Conservation (phyloP, 2,329 filamentous ascomycete species). For the Venturia nashicola region DNA sequence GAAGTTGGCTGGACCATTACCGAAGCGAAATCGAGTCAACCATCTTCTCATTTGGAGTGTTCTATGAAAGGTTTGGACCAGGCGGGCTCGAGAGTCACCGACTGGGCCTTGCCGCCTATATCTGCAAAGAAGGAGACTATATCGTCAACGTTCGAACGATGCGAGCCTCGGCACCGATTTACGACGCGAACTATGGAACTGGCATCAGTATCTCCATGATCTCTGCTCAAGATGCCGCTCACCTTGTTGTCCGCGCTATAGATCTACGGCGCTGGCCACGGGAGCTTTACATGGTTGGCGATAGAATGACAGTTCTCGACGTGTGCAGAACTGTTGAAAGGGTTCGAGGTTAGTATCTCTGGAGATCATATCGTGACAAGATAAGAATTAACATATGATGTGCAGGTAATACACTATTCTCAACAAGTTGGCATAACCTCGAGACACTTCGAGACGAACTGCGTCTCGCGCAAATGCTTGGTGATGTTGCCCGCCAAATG, state of each 20-base stretch:
- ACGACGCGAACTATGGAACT: conserved; percentile 35
- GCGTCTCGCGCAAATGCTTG: conserved; percentile 23
- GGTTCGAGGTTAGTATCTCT: conserved; percentile 22
- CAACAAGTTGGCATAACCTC: not conserved
- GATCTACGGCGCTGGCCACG: conserved; percentile 54
- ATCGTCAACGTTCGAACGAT: conserved; percentile 49
- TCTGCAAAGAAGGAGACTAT: conserved; percentile 49
- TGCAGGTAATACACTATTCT: not conserved
- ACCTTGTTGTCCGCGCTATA: conserved; percentile 58
- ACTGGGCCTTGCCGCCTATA: conserved; percentile 45
- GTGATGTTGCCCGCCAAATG: conserved; percentile 23
- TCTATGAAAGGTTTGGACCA: conserved; percentile 64
- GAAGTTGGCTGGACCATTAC: conserved; percentile 45
- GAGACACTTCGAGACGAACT: conserved; percentile 29
- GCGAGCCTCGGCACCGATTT: conserved; percentile 45
- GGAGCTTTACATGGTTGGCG: conserved; percentile 59
- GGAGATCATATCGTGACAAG: too few species aligned
- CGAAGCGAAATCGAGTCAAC: conserved; percentile 50
- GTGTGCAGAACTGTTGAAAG: conserved; percentile 46
- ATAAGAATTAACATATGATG: conserved; percentile 16
- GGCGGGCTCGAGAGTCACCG: conserved; percentile 48
- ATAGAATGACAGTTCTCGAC: conserved; percentile 47
- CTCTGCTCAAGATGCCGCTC: conserved; percentile 55
- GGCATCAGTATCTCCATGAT: conserved; percentile 52
- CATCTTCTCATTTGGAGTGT: conserved; percentile 59